Percentiles rank a stretch among this genome's conserved stretches.
phyloP scores from a whole-genome alignment of 2,329 filamentous ascomycete species.

The Penicillium vulpinum region DNA sequence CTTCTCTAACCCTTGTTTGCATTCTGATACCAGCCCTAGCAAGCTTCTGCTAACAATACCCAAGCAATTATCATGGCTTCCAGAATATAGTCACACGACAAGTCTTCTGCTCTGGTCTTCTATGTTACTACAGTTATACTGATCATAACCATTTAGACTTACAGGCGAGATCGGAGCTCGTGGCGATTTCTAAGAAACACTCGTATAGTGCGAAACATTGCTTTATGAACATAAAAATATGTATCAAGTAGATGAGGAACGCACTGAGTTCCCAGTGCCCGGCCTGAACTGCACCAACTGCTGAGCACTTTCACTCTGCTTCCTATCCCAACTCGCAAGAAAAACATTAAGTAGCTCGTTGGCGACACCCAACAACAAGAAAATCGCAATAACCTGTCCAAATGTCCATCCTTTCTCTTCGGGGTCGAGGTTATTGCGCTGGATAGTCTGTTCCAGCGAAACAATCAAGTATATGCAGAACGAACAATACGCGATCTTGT shows the following conservation, averaged over 20 bases:
- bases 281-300: conserved; percentile 7
- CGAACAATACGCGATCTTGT: conserved; percentile 13
- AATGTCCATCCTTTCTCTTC: conserved; percentile 19
- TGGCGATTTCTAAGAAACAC: background rate
- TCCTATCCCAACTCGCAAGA: conserved; percentile 18
- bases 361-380: conserved; percentile 17
- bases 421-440: conserved; percentile 14
- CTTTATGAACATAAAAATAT: background rate
- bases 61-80: background rate
- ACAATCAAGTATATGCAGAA: conserved; percentile 21
- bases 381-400: conserved; percentile 21
- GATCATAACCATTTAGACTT: background rate
- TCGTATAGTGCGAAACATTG: too few species aligned
- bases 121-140: background rate
- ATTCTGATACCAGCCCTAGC: background rate
- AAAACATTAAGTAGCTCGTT: conserved; percentile 21
- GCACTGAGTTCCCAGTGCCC: background rate
- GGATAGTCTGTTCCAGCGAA: conserved; percentile 21
- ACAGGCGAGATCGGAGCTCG: background rate
- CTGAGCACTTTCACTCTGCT: background rate
- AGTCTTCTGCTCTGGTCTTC: background rate
- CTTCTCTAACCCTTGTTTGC: background rate
- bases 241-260: background rate
- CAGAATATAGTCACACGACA: background rate
- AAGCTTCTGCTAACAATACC: background rate